Percentiles rank a stretch among this genome's conserved stretches.
Conservation (phyloP, 1,139 yeast species). For the Williopsis jadinii region DNA sequence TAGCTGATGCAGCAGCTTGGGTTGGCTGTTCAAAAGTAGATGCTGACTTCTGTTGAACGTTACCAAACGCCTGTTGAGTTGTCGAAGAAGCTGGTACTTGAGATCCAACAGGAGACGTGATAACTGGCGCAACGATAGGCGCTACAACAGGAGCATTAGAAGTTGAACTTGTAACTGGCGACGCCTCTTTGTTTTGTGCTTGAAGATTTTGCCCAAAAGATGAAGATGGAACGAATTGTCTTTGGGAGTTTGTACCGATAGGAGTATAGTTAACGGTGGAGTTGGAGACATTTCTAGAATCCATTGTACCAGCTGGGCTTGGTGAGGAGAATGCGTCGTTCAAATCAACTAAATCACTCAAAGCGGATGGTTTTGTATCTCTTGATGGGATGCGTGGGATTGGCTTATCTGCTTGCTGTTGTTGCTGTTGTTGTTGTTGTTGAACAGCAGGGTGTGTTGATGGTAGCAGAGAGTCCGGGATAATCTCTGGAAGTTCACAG, state of each 20-base stretch:
- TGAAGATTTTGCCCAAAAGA: slow-evolving; percentile 51
- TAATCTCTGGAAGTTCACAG: slow-evolving; percentile 61
- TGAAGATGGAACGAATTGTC: slow-evolving; percentile 44
- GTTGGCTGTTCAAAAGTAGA: slow-evolving; percentile 5
- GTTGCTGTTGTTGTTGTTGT: slow-evolving; percentile 13
- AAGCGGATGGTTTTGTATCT: slow-evolving; percentile 41
- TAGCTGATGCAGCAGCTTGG: slow-evolving; percentile 6
- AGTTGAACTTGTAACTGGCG: slow-evolving; percentile 8
- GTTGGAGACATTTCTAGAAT: slow-evolving; percentile 28
- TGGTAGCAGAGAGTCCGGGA: slow-evolving; percentile 45
- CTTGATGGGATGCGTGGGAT: slow-evolving; percentile 27
- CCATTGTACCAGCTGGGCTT: slow-evolving; percentile 23
- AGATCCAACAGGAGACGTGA: slow-evolving; percentile 17
- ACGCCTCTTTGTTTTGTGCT: slow-evolving; percentile 22
- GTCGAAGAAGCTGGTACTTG: slow-evolving; percentile 9
- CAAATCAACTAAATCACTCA: slow-evolving; percentile 61
- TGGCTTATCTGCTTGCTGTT: slow-evolving; percentile 9
- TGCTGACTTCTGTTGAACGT: not conserved
- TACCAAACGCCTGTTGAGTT: slow-evolving; percentile 3
- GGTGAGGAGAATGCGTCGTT: slow-evolving; percentile 38
- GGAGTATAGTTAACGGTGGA: slow-evolving; percentile 22
- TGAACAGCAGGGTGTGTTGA: slow-evolving; percentile 15
- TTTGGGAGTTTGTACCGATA: slow-evolving; percentile 8
- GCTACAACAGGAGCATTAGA: slow-evolving; percentile 12
- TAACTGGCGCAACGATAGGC: slow-evolving; percentile 12